Evolutionary conservation across 495 filamentous ascomycete genomes (phyloP).

Genomic region (Niebla homalea): DNA sequence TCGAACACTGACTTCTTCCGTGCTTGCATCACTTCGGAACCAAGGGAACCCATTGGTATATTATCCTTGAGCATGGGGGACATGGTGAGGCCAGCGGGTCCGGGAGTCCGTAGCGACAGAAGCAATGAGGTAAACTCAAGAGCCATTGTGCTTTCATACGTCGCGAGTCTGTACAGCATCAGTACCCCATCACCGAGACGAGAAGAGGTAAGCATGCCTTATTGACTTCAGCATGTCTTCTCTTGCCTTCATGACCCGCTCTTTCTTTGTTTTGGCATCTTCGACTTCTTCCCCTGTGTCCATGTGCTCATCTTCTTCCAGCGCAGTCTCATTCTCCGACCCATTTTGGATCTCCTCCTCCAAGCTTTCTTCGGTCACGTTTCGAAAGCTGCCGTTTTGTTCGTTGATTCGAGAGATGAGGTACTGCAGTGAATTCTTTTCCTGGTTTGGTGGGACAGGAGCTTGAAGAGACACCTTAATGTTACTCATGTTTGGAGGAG

Average conservation of each 20-base stretch:
- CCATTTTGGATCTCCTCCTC: constrained; percentile 44
- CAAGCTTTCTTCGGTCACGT: constrained; percentile 49
- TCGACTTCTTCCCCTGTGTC: constrained; percentile 26
- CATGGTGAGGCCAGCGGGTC: constrained; percentile 53
- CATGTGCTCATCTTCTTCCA: constrained; percentile 23
- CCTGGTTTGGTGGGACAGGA: constrained; percentile 37
- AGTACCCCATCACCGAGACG: constrained; percentile 5
- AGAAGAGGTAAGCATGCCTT: constrained; percentile 22
- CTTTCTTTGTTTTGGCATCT: constrained; percentile 15
- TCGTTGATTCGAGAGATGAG: constrained; percentile 63
- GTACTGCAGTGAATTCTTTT: constrained; percentile 48
- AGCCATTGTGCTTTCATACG: constrained; percentile 49
- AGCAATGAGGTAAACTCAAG: constrained; percentile 80
- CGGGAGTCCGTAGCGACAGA: constrained; percentile 60
- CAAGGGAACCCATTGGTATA: constrained; percentile 62
- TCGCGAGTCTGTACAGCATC: constrained; percentile 36
- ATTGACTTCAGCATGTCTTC: constrained; percentile 43
- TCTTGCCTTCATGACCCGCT: constrained; percentile 30
- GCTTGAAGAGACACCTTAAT: constrained; percentile 46
- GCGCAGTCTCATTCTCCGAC: constrained; percentile 23
- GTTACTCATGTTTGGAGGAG: background rate
- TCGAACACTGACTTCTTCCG: constrained; percentile 39
- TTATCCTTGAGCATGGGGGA: constrained; percentile 51
- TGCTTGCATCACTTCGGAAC: constrained; percentile 52
- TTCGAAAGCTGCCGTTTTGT: constrained; percentile 61